phyloP scores from a whole-genome alignment of 2,329 filamentous ascomycete species.

The Monosporascus sp. region DNA sequence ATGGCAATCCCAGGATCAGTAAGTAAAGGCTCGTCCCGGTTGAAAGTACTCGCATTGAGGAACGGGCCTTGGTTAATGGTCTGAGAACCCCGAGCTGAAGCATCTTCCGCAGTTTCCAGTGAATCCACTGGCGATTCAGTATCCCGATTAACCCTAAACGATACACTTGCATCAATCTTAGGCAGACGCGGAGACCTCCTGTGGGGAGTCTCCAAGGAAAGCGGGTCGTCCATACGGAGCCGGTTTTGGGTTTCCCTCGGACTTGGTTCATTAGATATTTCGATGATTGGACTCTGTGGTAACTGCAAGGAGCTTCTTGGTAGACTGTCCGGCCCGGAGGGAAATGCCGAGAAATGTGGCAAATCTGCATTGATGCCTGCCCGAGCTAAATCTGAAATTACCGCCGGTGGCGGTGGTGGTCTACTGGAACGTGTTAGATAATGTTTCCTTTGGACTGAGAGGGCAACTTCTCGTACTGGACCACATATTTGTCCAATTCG shows the following conservation, averaged over 20 bases:
- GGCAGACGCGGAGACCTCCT: background rate
- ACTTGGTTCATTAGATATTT: conserved; percentile 6
- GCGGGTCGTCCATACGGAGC: conserved; percentile 4
- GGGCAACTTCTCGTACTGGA: conserved; percentile 19
- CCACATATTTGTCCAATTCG: conserved; percentile 31
- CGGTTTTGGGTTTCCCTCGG: conserved; percentile 4
- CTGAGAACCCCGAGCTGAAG: background rate
- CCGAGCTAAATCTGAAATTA: conserved; percentile 4
- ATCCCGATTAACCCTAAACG: background rate
- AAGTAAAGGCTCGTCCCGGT: background rate
- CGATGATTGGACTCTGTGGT: conserved; percentile 5
- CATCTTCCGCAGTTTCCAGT: background rate
- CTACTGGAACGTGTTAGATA: conserved; percentile 12
- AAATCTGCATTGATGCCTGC: conserved; percentile 2
- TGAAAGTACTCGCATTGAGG: background rate
- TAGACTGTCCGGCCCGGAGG: conserved; percentile 4
- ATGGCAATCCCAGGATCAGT: background rate
- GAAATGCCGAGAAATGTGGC: conserved; percentile 5
- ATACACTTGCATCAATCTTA: background rate
- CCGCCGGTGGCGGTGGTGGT: conserved; percentile 4
- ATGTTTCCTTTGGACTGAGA: background rate
- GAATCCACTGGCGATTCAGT: background rate
- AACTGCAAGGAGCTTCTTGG: conserved; percentile 4
- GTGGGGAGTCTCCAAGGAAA: conserved; percentile 1
- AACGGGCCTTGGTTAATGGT: background rate